These are phyloP conservation scores for Aspergillus texensis DNA, from an alignment of 2,329 filamentous ascomycete species.

Conservation along the genomic window DNA sequence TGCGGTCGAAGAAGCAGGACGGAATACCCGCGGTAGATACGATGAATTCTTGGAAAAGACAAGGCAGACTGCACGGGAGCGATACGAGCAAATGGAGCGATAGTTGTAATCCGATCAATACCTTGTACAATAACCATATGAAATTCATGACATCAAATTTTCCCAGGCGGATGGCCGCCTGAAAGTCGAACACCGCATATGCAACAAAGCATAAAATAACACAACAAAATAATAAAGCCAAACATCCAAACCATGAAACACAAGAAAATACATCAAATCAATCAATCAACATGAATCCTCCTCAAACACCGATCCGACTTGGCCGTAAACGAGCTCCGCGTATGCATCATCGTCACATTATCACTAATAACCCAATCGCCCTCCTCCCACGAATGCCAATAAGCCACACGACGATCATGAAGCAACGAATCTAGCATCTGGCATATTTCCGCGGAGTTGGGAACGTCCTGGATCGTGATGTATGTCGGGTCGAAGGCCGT, in stretches of 20 bases:
- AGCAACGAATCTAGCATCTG: conserved; percentile 43
- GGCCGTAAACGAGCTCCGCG: conserved; percentile 18
- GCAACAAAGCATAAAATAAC: neutral
- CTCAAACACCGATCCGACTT: conserved; percentile 8
- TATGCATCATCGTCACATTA: conserved; percentile 39
- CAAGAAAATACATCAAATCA: neutral
- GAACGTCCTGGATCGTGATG: conserved; percentile 27
- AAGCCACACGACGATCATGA: conserved; percentile 55
- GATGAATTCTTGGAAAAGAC: conserved; percentile 53
- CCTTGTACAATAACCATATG: conserved; percentile 2
- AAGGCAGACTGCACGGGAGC: conserved; percentile 49
- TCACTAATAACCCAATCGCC: conserved; percentile 59
- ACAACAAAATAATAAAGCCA: neutral
- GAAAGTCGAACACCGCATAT: neutral
- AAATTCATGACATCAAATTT: neutral
- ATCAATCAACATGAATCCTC: conserved; percentile 8
- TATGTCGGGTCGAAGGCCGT: conserved; percentile 45
- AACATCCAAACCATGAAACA: neutral
- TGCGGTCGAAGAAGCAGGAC: conserved; percentile 50
- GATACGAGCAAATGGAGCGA: conserved; percentile 48
- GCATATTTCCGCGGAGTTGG: conserved; percentile 36
- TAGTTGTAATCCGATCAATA: neutral
- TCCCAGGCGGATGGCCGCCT: too few species aligned
- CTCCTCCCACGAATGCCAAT: conserved; percentile 58
- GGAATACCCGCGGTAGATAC: conserved; percentile 52